Base-by-base conservation (phyloP, 805 yeast species). In the Saccharomycopsis javanensis region DNA sequence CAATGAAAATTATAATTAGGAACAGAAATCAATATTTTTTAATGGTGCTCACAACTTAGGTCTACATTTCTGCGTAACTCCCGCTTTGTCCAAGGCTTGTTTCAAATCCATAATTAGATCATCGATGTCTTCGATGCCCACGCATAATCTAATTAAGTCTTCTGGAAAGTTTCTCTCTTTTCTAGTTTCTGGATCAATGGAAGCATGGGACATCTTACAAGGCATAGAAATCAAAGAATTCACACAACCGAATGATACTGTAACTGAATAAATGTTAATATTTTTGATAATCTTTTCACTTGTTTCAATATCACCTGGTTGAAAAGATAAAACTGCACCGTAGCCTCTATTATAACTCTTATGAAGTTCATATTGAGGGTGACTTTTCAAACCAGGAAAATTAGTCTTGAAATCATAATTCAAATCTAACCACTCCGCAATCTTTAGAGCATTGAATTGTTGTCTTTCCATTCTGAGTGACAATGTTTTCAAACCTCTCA, bases 141-240 rank as follows among this genome's bases (percentile, higher is more conserved):
- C 84, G 68, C 97, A 91, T 57, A 91, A 77, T 66, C 98, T 79
- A 64, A 91, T 82, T 66, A 91, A 76, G 68, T 92, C 97, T 70
- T 91, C 97, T 1, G 97, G 96, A 72, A 91, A 83, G 50, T 83
- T 89, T 69, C 98, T 82, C 69, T 86, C 95, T 53, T 83, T 83
- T 70, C 97, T 82, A 3, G 88, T 83, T 66, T 87, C 81, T 27
- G 90, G 85, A 64, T 90, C 96, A 61, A 91, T 91, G 2, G 96
- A 85, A n/a, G 97, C 97, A 68, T 91, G 98, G 5, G 96, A 88
- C 97, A 91, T 91, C 70, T 81, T 80, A 70, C 97, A 88, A 15
- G 98, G 98, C 83, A 91, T 80, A 42, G 96, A 88, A 58, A 91
- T 88, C 67, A 91, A 77, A 16, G 96, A 87, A 74, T 89, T 88